Evolutionary conservation across 768 basidiomycete genomes (phyloP), one percentile per base, ranked within the genome.

Genomic region (Xerocomus potaroensis): DNA sequence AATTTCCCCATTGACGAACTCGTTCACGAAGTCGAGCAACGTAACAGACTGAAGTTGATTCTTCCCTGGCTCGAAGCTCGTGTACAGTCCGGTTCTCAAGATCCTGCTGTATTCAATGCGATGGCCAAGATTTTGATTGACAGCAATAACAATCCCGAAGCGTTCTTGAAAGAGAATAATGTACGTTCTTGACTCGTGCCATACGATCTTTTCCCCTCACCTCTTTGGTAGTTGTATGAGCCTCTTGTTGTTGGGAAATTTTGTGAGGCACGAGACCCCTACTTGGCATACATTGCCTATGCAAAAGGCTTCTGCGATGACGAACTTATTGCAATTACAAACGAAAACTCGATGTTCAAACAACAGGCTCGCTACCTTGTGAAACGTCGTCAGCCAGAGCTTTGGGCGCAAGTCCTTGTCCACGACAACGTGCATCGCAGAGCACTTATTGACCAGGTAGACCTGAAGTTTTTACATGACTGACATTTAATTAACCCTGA

Each of bases 271-370:
- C 87, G 96, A 34, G 96, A 99, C 64, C 96, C 96, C 1, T 97
- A 96, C 72, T 76, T 99, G 48, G 96, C 96, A 19, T 99, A 95
- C 71, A 98, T 99, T 57, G 96, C 96, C 0, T 99, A 98, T 62
- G 96, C 96, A 30, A 98, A 98, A 66, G 96, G 96, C 47, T 87
- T 97, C 69, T 99, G 96, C 63, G 96, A 99, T 55, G 92, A 98
- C 5, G 96, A 99, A 68, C 79, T 99, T 49, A 94, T 99, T 61
- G 67, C 81, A 18, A 95, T 99, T 66, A 98, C 96, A 39, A 98
- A 98, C 63, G 94, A 95, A 55, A 99, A 99, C 73, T 85, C 93
- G 11, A 99, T 99, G 96, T 99, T 94, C 80, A 99, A 98, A 71
- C 95, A 99, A 61, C 96, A 98, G 69, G 91, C 96, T 43, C 86